Evolutionary conservation across 352 stramenopile genomes (phyloP).

Genomic region (Globisporangium canariense): DNA sequence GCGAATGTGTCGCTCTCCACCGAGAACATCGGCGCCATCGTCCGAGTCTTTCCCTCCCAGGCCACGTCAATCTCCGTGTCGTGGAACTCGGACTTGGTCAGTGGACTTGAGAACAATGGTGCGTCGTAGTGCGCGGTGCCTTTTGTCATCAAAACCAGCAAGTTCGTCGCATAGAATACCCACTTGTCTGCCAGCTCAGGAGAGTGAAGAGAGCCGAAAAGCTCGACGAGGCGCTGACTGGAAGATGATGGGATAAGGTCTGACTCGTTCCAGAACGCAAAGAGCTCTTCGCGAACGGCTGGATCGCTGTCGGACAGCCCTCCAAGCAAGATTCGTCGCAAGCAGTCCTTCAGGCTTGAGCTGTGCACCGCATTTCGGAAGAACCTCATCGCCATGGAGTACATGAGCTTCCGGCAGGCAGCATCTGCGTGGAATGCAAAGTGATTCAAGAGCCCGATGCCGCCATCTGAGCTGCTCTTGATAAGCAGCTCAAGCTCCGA

Average conservation of each 20-base stretch:
- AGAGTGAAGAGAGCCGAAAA: slow-evolving; percentile 50
- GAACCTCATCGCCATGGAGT: slow-evolving; percentile 35
- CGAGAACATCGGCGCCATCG: slow-evolving; percentile 75
- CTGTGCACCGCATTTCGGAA: slow-evolving; percentile 24
- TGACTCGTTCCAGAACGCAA: slow-evolving; percentile 48
- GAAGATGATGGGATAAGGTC: slow-evolving; percentile 30
- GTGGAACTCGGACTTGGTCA: slow-evolving; percentile 43
- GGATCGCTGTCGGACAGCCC: slow-evolving; percentile 51
- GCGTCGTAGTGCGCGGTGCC: slow-evolving; percentile 25
- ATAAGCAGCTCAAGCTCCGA: slow-evolving; percentile 27
- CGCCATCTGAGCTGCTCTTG: slow-evolving; percentile 24
- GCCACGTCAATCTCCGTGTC: slow-evolving; percentile 59
- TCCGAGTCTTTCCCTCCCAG: slow-evolving; percentile 64
- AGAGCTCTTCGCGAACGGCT: slow-evolving; percentile 31
- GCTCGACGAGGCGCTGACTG: slow-evolving; percentile 37
- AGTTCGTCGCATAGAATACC: slow-evolving; percentile 64
- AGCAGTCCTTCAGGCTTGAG: slow-evolving; percentile 16
- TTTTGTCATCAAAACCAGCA: slow-evolving; percentile 41
- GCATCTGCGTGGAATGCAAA: slow-evolving; percentile 36
- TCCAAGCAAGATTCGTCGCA: slow-evolving; percentile 38
- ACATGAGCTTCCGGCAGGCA: slow-evolving; percentile 37
- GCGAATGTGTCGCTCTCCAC: slow-evolving; percentile 60
- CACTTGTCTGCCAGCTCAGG: slow-evolving; percentile 52
- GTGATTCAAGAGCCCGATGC: slow-evolving; percentile 36
- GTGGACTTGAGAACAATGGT: slow-evolving; percentile 46